Evolutionary conservation across 495 filamentous ascomycete genomes (phyloP), one percentile per base, ranked within the genome.

Genomic region (Rostrohypoxylon terebratum): DNA sequence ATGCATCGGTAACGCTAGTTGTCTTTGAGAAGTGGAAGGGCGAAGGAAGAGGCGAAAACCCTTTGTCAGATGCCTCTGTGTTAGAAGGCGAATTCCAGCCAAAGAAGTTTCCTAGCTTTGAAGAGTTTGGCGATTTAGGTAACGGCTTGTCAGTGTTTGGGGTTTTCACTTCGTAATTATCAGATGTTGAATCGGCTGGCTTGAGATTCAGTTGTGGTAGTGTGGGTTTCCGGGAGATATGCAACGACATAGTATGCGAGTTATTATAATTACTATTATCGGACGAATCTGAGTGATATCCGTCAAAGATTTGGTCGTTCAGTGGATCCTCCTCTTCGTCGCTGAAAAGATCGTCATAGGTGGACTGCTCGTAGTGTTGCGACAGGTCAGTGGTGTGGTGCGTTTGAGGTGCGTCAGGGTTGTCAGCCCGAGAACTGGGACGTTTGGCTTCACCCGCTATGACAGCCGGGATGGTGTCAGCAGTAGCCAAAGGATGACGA

Each of bases 71-170:
- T 50, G 77, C 81, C 14, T 84, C 83, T 21, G 84, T 84, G 21
- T 79, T 80, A 1, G 85, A 82, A 23, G 85, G 83, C 42, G 81
- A 77, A 25, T 78, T 75, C 86, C 86, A 87, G 77, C 86, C 85
- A 74, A 87, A 86, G 77, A 86, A 83, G 4, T 79, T 78, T 20
- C 81, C 82, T 68, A 87, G 78, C 57, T 86, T 86, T 64, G 86
- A 86, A 10, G 81, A 81, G 36, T 77, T 77, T 10, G 86, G 86
- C 18, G 85, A 87, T 67, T 85, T 87, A 2, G 85, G 85, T 31
- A 85, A 72, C 23, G 84, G 81, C 74, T 86, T 87, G 71, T 86
- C 81, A 55, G 83, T 81, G 66, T 83, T 80, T 5, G 77, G 76
- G 42, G 77, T 76, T 66, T 74, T 79, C 48, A 70, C 21, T 44